Conservation (phyloP, 169 alveolate species). For the Plasmodium billcollinsi region DNA sequence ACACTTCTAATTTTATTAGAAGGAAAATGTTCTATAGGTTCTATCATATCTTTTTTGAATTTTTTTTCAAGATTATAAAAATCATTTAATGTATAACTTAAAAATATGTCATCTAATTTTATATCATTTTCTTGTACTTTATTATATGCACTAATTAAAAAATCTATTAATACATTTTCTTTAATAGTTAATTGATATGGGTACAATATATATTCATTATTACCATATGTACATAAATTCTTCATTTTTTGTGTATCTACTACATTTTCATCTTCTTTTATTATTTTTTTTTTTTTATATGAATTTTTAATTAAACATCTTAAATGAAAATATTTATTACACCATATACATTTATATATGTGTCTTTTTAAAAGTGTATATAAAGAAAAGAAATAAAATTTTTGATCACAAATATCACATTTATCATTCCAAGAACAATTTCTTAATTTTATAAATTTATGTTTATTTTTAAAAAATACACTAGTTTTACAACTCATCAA, state of each 20-base stretch:
- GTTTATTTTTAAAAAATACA: slow-evolving; percentile 63
- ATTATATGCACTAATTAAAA: slow-evolving; percentile 23
- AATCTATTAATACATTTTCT: slow-evolving; percentile 39
- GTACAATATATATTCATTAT: slow-evolving; percentile 37
- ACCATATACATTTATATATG: slow-evolving; percentile 79
- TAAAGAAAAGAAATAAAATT: slow-evolving; percentile 43
- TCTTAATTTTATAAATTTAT: slow-evolving; percentile 57
- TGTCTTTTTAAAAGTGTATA: slow-evolving; percentile 21
- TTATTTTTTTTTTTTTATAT: slow-evolving; percentile 7
- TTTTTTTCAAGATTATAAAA: background rate
- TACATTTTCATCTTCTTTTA: slow-evolving; percentile 1
- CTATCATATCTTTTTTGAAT: background rate
- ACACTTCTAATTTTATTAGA: background rate
- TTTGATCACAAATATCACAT: slow-evolving; percentile 52
- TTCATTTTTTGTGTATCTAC: background rate
- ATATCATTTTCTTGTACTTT: slow-evolving; percentile 5
- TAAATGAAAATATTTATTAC: slow-evolving; percentile 81
- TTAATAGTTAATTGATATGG: slow-evolving; percentile 44
- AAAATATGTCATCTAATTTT: slow-evolving; percentile 21
- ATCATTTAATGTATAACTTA: slow-evolving; percentile 10
- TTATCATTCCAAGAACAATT: slow-evolving; percentile 51
- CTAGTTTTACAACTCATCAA: slow-evolving; percentile 67
- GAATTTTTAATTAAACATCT: slow-evolving; percentile 54
- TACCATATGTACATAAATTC: slow-evolving; percentile 27
- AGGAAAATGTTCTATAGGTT: background rate